A percentile compares a stretch with the other conserved stretches of the same genome.
Conservation (phyloP, 1,284 basidiomycete genomes). For the Sparassis latifolia region DNA sequence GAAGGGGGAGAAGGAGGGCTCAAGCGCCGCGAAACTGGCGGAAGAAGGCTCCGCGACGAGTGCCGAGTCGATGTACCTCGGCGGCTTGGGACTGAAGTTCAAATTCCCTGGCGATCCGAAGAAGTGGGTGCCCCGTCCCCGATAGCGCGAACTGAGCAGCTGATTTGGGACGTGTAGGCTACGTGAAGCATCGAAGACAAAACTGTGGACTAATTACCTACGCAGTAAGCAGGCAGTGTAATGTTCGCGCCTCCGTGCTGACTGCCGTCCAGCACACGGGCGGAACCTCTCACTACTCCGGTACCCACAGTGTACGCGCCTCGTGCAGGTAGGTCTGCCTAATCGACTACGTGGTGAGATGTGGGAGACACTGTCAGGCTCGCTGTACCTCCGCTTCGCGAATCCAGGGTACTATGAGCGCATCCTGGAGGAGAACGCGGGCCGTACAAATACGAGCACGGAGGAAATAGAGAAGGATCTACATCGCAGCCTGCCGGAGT, state of each 20-base stretch:
- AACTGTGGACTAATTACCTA: slow-evolving; percentile 92
- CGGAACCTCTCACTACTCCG: slow-evolving; percentile 89
- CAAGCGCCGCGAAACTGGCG: slow-evolving; percentile 30
- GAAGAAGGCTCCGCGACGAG: slow-evolving; percentile 51
- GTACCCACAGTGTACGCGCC: slow-evolving; percentile 93
- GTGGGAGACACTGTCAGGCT: slow-evolving; percentile 97
- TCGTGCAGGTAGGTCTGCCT: slow-evolving; percentile 96
- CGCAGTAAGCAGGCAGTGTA: slow-evolving; percentile 43
- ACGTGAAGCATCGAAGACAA: slow-evolving; percentile 95
- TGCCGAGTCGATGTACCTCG: slow-evolving; percentile 64
- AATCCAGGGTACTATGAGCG: slow-evolving; percentile 85
- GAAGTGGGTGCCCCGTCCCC: slow-evolving; percentile 49
- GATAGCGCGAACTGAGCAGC: not conserved
- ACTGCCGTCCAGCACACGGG: slow-evolving; percentile 58
- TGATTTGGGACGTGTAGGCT: slow-evolving; percentile 41
- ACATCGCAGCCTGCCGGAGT: slow-evolving; percentile 91
- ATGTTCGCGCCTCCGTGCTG: not conserved
- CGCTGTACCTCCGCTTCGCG: slow-evolving; percentile 84
- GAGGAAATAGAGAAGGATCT: slow-evolving; percentile 99
- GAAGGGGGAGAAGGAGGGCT: slow-evolving; percentile 27
- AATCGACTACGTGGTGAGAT: slow-evolving; percentile 94
- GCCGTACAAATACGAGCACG: slow-evolving; percentile 81
- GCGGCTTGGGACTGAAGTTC: slow-evolving; percentile 82
- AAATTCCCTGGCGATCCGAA: slow-evolving; percentile 93
- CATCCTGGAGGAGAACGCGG: slow-evolving; percentile 76